Conservation (phyloP, 768 basidiomycete genomes). For the Leccinum subgranulosum region DNA sequence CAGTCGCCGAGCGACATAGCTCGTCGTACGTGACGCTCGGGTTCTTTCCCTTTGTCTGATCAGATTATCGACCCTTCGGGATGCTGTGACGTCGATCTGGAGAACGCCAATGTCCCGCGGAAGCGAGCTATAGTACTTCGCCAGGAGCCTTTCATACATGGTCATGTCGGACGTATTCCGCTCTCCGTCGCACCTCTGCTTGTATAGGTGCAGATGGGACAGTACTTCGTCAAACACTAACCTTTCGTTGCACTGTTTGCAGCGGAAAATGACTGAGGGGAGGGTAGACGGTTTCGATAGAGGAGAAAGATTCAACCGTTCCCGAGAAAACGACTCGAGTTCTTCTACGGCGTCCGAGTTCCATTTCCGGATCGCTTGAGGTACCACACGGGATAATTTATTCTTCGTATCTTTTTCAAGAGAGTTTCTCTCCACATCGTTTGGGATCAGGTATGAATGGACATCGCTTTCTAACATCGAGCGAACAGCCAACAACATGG, state of each 20-base stretch:
- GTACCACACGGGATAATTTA: neutral
- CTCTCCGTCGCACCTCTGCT: neutral
- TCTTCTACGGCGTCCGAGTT: constrained; percentile 7
- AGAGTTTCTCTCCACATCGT: too few relatives aligned
- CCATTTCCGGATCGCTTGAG: constrained; percentile 1
- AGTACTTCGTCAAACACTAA: constrained; percentile 5
- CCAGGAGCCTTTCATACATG: neutral
- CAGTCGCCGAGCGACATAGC: neutral
- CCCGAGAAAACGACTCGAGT: constrained; percentile 6
- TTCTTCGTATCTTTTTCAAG: neutral
- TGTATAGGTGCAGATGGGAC: constrained; percentile 7
- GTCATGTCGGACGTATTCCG: neutral
- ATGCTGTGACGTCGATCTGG: constrained; percentile 3
- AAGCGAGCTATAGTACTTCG: neutral
- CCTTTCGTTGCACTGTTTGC: constrained; percentile 1
- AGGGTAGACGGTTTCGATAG: constrained; percentile 5
- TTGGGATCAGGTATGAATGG: neutral
- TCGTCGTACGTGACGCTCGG: neutral
- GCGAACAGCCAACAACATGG: neutral
- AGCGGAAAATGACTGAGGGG: constrained; percentile 11
- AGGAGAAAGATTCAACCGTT: neutral
- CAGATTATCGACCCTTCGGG: constrained; percentile 8
- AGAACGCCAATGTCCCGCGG: constrained; percentile 1
- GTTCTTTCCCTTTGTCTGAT: constrained; percentile 5
- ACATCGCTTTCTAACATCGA: neutral